Evolutionary conservation across 2,329 filamentous ascomycete species (phyloP).

Genomic region (Biscogniauxia sp.): DNA sequence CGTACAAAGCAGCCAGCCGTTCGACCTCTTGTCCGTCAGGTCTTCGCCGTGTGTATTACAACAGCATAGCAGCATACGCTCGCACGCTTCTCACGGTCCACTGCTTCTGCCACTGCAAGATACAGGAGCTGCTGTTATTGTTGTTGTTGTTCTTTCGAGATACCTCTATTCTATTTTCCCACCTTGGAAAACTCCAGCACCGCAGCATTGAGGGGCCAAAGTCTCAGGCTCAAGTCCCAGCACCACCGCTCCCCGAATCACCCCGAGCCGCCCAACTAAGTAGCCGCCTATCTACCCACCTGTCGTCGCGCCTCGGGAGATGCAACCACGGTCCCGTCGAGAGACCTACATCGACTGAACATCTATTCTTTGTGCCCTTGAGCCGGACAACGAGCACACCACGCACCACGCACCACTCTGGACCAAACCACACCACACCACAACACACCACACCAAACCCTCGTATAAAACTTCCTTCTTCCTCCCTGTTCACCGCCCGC

Average conservation of each 20-base stretch:
- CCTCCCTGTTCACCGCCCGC: constrained; percentile 8
- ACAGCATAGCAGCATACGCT: no score
- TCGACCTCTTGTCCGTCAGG: constrained; percentile 8
- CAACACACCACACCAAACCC: no score
- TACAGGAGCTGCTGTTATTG: constrained; percentile 10
- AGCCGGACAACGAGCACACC: no score
- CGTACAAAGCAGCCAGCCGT: constrained; percentile 1
- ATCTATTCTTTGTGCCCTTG: not conserved
- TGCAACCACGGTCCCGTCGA: not conserved
- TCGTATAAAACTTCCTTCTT: no score
- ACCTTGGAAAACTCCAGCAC: constrained; percentile 11
- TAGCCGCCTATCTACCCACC: not conserved
- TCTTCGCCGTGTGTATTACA: constrained; percentile 12
- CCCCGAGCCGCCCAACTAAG: not conserved
- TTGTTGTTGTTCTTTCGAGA: constrained; percentile 13
- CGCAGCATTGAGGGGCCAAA: not conserved
- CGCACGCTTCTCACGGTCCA: constrained; percentile 8
- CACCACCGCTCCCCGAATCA: not conserved
- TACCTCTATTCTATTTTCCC: constrained; percentile 2
- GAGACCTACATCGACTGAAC: not conserved
- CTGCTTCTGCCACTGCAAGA: constrained; percentile 5
- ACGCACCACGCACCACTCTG: no score
- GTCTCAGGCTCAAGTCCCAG: not conserved
- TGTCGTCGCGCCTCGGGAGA: not conserved
- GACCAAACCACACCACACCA: no score